Conservation (phyloP, 177 flowering plant genomes). For the Vitis hybrid region DNA sequence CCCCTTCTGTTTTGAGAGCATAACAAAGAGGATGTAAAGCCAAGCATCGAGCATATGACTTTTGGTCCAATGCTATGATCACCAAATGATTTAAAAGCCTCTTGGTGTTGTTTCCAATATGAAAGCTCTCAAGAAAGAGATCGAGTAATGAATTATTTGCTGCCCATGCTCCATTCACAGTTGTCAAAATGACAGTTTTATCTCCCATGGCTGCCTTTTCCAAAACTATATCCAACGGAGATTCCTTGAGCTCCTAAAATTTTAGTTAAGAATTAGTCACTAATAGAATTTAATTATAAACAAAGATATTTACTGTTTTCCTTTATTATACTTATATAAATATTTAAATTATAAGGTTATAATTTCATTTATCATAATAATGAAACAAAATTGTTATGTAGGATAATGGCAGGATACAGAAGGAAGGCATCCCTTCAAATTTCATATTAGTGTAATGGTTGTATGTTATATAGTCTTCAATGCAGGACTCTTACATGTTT, state of each 20-base stretch:
- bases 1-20: slow-evolving; percentile 15
- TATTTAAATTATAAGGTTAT: too few species aligned
- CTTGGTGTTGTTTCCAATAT: slow-evolving; percentile 24
- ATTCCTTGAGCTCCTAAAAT: not conserved
- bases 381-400: too few species aligned
- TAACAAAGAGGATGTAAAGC: slow-evolving; percentile 20
- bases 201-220: slow-evolving; percentile 27
- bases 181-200: slow-evolving; percentile 28
- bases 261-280: too few species aligned
- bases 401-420: too few species aligned
- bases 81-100: slow-evolving; percentile 20
- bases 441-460: too few species aligned
- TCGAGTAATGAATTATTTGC: slow-evolving; percentile 27
- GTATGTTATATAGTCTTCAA: too few species aligned
- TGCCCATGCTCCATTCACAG: slow-evolving; percentile 36
- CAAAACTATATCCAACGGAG: slow-evolving; percentile 6
- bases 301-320: too few species aligned
- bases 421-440: too few species aligned
- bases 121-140: slow-evolving; percentile 34
- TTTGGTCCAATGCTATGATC: slow-evolving; percentile 22
- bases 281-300: too few species aligned
- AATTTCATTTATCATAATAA: too few species aligned
- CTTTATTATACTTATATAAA: too few species aligned
- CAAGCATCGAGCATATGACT: slow-evolving; percentile 26
- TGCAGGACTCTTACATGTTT: too few species aligned